Percentiles rank a stretch among this genome's conserved stretches.
phyloP scores from a whole-genome alignment of 208 protist genomes.

The Trypanosoma rangeli region DNA sequence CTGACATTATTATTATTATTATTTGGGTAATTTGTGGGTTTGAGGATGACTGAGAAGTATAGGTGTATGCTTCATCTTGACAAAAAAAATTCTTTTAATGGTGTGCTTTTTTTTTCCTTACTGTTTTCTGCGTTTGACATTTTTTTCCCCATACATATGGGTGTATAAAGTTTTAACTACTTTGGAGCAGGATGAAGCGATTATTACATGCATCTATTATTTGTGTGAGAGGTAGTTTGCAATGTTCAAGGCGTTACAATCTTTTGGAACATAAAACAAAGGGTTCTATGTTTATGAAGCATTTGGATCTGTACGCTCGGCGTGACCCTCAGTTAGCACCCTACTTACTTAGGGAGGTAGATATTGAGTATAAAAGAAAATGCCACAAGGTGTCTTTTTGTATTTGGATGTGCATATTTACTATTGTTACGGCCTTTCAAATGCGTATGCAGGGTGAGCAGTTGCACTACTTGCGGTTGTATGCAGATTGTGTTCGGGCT shows the following conservation, averaged over 20 bases:
- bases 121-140: constrained; percentile 1
- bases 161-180: background rate
- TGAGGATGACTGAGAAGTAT: no score
- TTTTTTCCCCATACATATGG: background rate
- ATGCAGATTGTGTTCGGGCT: constrained; percentile 58
- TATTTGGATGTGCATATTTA: constrained; percentile 80
- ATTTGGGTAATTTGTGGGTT: background rate
- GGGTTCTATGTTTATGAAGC: constrained; percentile 85
- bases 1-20: background rate
- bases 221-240: constrained; percentile 13
- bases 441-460: constrained; percentile 75
- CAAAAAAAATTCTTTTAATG: background rate
- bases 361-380: constrained; percentile 90
- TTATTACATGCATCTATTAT: background rate
- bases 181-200: constrained; percentile 21
- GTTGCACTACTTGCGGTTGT: constrained; percentile 83
- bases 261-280: constrained; percentile 85
- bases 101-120: constrained; percentile 1
- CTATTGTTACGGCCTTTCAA: constrained; percentile 59
- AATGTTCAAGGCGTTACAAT: constrained; percentile 44
- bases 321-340: constrained; percentile 87
- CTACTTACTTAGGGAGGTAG: constrained; percentile 88
- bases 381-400: constrained; percentile 86
- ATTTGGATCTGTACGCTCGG: constrained; percentile 89
- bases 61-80: background rate